Conservation (phyloP, 2,329 filamentous ascomycete genomes). For the Chalara sp. region DNA sequence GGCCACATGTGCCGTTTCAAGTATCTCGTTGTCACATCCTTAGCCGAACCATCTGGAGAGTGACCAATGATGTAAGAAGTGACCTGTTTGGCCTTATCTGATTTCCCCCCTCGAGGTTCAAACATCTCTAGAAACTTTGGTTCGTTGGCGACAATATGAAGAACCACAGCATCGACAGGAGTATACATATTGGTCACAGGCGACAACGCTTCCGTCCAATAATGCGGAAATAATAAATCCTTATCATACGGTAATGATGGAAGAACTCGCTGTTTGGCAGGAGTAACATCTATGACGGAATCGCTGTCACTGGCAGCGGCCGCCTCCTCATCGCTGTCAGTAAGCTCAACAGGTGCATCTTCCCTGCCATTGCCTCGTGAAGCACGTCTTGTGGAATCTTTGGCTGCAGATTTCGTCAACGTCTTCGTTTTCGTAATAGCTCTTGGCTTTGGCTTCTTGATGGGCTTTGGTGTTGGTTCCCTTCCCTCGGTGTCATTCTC, state of each 20-base stretch:
- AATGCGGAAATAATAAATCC: slow-evolving; percentile 77
- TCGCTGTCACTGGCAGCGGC: slow-evolving; percentile 46
- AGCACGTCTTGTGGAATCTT: slow-evolving; percentile 11
- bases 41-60: slow-evolving; percentile 74
- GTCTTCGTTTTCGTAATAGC: background rate
- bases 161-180: slow-evolving; percentile 68
- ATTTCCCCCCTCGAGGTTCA: slow-evolving; percentile 75
- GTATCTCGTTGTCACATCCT: slow-evolving; percentile 91
- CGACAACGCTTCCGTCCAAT: slow-evolving; percentile 89
- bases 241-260: slow-evolving; percentile 55
- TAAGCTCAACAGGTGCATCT: slow-evolving; percentile 34
- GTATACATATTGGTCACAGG: slow-evolving; percentile 73
- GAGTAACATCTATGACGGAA: slow-evolving; percentile 48
- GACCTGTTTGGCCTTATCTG: slow-evolving; percentile 80
- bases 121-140: slow-evolving; percentile 67
- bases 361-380: slow-evolving; percentile 23
- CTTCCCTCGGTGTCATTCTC: slow-evolving; percentile 32
- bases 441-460: background rate
- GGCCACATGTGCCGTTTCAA: slow-evolving; percentile 75
- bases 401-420: slow-evolving; percentile 7
- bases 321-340: slow-evolving; percentile 42
- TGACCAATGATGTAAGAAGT: slow-evolving; percentile 85
- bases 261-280: slow-evolving; percentile 8
- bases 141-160: slow-evolving; percentile 61
- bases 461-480: background rate